Evolutionary conservation across 148 eudicot species (phyloP).

Genomic region (Rhododendron williamsianum): DNA sequence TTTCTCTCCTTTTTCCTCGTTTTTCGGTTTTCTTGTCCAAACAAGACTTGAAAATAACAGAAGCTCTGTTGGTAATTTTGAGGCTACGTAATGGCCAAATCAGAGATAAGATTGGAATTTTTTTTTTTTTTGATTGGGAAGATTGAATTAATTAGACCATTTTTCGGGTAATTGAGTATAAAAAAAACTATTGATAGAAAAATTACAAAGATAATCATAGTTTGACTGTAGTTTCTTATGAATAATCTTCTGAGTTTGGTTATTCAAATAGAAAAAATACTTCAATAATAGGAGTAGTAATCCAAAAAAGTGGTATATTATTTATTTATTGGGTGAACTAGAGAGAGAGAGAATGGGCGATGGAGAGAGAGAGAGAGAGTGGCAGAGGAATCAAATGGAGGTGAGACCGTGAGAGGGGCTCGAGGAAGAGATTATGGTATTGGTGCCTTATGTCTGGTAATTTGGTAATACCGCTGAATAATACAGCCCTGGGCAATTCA

Average conservation of each 20-base stretch:
- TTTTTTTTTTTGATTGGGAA: no score
- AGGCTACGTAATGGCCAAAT: not conserved
- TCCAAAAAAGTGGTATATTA: not conserved
- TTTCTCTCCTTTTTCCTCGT: not conserved
- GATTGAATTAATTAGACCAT: not conserved
- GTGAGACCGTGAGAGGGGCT: not conserved
- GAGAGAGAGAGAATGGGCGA: not conserved
- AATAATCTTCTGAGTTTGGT: not conserved
- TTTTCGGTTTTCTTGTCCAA: not conserved
- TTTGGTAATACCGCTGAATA: not conserved
- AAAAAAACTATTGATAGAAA: not conserved
- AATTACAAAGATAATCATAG: not conserved
- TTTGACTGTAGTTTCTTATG: not conserved
- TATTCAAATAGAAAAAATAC: not conserved
- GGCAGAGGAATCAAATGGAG: slow-evolving; percentile 3
- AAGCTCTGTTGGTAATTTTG: not conserved
- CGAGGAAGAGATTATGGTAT: not conserved
- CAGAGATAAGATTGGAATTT: not conserved
- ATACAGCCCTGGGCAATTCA: not conserved
- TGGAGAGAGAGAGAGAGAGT: not conserved
- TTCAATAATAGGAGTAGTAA: not conserved
- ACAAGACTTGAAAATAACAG: not conserved
- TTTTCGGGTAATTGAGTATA: not conserved
- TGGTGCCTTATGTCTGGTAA: not conserved
- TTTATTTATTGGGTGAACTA: not conserved